Conservation (phyloP, 2,329 filamentous ascomycete genomes). For the Cytospora chrysosperma region DNA sequence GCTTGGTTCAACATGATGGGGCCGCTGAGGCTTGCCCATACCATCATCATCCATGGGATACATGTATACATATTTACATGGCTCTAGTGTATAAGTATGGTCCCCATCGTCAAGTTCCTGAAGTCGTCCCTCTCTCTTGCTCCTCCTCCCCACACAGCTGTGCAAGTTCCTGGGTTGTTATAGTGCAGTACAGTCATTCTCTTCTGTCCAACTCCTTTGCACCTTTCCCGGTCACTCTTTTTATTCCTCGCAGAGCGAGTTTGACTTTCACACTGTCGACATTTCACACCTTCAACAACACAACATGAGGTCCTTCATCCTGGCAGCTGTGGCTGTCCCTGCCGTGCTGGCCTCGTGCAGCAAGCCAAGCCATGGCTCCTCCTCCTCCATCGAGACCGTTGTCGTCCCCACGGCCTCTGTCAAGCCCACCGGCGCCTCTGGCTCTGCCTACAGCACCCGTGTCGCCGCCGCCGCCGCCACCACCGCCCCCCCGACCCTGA, state of each 20-base stretch:
- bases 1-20: neutral
- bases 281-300: neutral
- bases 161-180: neutral
- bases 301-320: constrained; percentile 3
- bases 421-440: neutral
- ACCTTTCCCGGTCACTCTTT: neutral
- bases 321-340: constrained; percentile 9
- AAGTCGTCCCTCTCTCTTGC: neutral
- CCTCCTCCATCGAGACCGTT: neutral
- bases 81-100: constrained; percentile 10
- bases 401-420: neutral
- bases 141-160: neutral
- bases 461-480: neutral
- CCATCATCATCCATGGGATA: too few species aligned
- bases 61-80: neutral
- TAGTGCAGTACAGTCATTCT: neutral
- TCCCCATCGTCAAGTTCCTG: neutral
- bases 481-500: neutral
- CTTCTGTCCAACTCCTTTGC: neutral
- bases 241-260: neutral
- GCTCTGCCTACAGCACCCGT: neutral
- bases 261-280: neutral
- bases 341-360: constrained; percentile 8
- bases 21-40: neutral
- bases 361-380: neutral